Percentiles rank a stretch among this genome's conserved stretches.
These are phyloP conservation scores for Microbotryum lychnidis-dioicae DNA, from an alignment of 1,284 basidiomycete species.

Conservation along the genomic window DNA sequence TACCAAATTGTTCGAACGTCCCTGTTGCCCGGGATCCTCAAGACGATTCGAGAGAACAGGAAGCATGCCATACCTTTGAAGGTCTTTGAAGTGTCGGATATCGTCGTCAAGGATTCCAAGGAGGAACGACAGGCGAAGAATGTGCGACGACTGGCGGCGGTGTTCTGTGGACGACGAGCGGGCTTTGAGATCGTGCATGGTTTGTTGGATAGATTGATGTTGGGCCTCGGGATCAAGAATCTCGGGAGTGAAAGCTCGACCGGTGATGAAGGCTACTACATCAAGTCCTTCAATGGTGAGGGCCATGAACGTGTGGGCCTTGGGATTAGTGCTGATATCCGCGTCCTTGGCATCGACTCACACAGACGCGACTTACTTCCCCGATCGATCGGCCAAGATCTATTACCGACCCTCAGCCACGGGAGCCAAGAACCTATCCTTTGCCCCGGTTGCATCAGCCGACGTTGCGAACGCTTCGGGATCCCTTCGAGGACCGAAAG, in stretches of 20 bases:
- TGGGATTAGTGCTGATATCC: not conserved
- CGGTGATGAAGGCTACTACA: constrained; percentile 72
- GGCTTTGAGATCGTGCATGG: constrained; percentile 97
- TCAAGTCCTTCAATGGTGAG: constrained; percentile 73
- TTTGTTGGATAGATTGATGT: constrained; percentile 86
- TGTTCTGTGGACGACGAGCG: constrained; percentile 87
- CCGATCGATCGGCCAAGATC: constrained; percentile 84
- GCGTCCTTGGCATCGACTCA: not conserved
- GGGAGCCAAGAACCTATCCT: constrained; percentile 19
- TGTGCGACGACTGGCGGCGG: constrained; percentile 73
- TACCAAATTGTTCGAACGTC: constrained; percentile 97
- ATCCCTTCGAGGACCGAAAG: constrained; percentile 43
- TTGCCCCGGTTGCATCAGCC: constrained; percentile 29
- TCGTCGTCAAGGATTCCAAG: constrained; percentile 74
- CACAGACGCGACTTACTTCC: constrained; percentile 83
- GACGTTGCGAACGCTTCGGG: constrained; percentile 32
- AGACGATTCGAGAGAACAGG: constrained; percentile 93
- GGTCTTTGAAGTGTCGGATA: constrained; percentile 88
- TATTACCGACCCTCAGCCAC: constrained; percentile 59
- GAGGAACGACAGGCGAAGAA: constrained; percentile 80
- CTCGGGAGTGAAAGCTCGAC: constrained; percentile 47
- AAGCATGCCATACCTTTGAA: constrained; percentile 85
- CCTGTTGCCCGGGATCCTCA: constrained; percentile 87
- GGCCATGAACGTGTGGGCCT: constrained; percentile 17
- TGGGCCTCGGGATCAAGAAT: constrained; percentile 79